These are phyloP conservation scores for Phytophthora pseudosyringae DNA, from an alignment of 352 stramenopile genomes.

Conservation along the genomic window DNA sequence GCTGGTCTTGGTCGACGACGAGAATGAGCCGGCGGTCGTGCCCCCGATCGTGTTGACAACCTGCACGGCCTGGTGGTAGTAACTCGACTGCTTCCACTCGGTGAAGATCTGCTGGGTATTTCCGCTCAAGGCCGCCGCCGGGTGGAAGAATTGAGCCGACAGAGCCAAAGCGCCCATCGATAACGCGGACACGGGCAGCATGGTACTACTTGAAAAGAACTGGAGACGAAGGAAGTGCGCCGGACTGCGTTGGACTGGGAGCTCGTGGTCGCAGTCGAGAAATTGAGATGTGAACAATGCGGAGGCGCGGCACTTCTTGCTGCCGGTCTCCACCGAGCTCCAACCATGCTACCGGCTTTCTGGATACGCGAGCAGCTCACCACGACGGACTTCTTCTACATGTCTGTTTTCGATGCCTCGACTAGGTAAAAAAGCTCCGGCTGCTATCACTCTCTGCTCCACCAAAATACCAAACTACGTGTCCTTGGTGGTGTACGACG, in stretches of 20 bases:
- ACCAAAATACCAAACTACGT: background rate
- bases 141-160: conserved; percentile 22
- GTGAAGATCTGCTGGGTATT: conserved; percentile 33
- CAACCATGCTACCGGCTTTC: background rate
- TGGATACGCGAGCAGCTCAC: conserved; percentile 23
- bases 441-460: conserved; percentile 5
- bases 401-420: conserved; percentile 25
- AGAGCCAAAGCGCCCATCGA: conserved; percentile 28
- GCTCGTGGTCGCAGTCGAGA: conserved; percentile 23
- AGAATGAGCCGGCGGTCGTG: conserved; percentile 21
- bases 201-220: conserved; percentile 14
- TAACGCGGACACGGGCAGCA: conserved; percentile 32
- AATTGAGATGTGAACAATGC: conserved; percentile 42
- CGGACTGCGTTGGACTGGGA: conserved; percentile 10
- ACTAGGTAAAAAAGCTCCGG: conserved; percentile 35
- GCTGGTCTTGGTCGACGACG: conserved; percentile 22
- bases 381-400: conserved; percentile 37
- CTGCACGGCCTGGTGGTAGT: conserved; percentile 44
- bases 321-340: background rate
- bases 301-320: background rate
- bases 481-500: background rate
- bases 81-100: conserved; percentile 46
- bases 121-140: conserved; percentile 3
- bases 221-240: conserved; percentile 1
- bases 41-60: conserved; percentile 35